Evolutionary conservation across 2,329 filamentous ascomycete species (phyloP).

Genomic region (Nannizziopsis arthrosporioides): DNA sequence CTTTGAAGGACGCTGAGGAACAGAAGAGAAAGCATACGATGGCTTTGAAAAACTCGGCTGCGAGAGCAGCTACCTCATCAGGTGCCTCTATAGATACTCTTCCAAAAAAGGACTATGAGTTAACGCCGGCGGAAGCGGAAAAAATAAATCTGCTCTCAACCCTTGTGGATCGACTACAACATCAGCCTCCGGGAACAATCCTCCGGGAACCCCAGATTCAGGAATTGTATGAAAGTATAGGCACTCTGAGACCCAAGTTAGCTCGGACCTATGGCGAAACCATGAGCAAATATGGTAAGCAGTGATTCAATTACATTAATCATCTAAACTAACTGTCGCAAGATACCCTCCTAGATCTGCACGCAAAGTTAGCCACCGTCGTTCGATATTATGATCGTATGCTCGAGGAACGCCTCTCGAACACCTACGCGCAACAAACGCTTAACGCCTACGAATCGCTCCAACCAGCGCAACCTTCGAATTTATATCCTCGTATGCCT

Average conservation of each 20-base stretch:
- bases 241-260: slow-evolving; percentile 81
- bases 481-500: slow-evolving; percentile 61
- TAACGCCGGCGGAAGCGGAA: slow-evolving; percentile 85
- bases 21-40: slow-evolving; percentile 87
- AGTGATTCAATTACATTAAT: slow-evolving; percentile 11
- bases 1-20: slow-evolving; percentile 91
- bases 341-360: slow-evolving; percentile 88
- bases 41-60: slow-evolving; percentile 66
- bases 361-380: slow-evolving; percentile 89
- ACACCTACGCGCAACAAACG: slow-evolving; percentile 75
- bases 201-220: slow-evolving; percentile 96
- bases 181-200: slow-evolving; percentile 89
- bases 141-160: slow-evolving; percentile 96
- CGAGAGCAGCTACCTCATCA: slow-evolving; percentile 40
- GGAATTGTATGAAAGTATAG: slow-evolving; percentile 94
- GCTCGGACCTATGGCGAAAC: slow-evolving; percentile 94
- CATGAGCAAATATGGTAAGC: slow-evolving; percentile 94
- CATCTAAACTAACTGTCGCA: slow-evolving; percentile 16
- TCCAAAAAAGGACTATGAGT: slow-evolving; percentile 86
- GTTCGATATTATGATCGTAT: slow-evolving; percentile 97
- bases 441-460: slow-evolving; percentile 48
- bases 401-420: slow-evolving; percentile 89
- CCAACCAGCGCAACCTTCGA: slow-evolving; percentile 40
- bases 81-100: slow-evolving; percentile 43
- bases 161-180: slow-evolving; percentile 83